Evolutionary conservation across 371 early-diverging fungal species (phyloP), one percentile per base, ranked within the genome.

Genomic region (Mucor plumbeus): DNA sequence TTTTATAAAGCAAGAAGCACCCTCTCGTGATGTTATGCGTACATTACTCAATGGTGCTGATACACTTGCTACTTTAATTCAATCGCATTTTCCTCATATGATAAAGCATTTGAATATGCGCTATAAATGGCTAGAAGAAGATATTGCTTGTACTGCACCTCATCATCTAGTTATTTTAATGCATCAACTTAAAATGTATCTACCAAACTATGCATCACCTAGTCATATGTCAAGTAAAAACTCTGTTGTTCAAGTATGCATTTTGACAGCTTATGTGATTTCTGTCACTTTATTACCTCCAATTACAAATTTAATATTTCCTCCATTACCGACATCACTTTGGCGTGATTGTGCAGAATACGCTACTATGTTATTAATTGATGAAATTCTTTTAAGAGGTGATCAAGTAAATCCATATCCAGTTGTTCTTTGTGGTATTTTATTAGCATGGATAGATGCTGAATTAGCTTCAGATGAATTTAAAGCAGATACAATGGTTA

Each of bases 401-500:
- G 70, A 69, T 17, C 39, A 47, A 3, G 6, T 31, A 3, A n/a
- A 53, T 4, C 11, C 53, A 9, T 69, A 63, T n/a, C 70, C 69
- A 21, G n/a, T 67, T 0, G 36, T 72, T 31, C 34, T 69, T 31
- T 72, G 72, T 40, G 34, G 62, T 0, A 34, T 69, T 4, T 19
- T 75, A 19, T 13, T 75, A 19, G 67, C 64, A 1, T 75, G 72
- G 69, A 55, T 66, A 4, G 61, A 60, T 38, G 39, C 47, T 15
- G 56, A 48, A 35, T 26, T 62, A 14, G 36, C n/a, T 3, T 57
- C 33, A n/a, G 7, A 31, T 6, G 63, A 60, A 17, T 43, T 47
- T 9, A 73, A 61, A 39, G 59, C 64, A 19, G 63, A 68, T 36
- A 26, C 39, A 0, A 56, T 69, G 43, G 48, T 73, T 17, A 57